Evolutionary conservation across 2,329 filamentous ascomycete genomes (phyloP), one percentile per base, ranked within the genome.

Genomic region (Neonectria hederae): DNA sequence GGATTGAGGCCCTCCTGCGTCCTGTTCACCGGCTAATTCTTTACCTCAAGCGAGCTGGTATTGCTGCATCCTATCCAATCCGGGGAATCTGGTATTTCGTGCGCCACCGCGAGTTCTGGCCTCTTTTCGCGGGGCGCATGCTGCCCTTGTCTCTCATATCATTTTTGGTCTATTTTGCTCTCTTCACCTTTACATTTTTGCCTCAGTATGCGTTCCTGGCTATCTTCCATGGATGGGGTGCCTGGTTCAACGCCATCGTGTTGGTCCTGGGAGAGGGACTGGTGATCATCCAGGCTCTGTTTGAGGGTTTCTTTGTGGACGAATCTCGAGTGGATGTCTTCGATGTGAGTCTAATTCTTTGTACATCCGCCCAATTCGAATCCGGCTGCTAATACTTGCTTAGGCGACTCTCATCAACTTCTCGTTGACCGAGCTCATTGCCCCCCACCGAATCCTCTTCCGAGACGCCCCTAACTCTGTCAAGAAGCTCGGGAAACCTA

Each of bases 171-270:
- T 92, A 97, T 66, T 82, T 90, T n/a, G 83, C 97, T 21, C 87
- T 98, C 21, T 98, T 98, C 78, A 84, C 93, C 13, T 97, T 96
- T 78, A 85, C 93, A 1, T 98, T 97, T 72, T 81, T 97, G 3
- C 95, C 95, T 0, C 93, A 98, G 76, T 93, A 93, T 60, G 92
- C 92, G 1, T 92, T 99, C 73, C 86, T 99, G 22, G 90, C 92
- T 17, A 87, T 98, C 70, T 98, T 97, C 77, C 94, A 98, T 73
- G 92, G 92, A 22, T 86, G 89, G 63, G 90, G 90, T 30, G 96
- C 96, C n/a, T 97, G 93, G 92, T 80, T 97, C 62, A 97, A 93
- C 72, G 94, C 92, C 3, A 89, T 92, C 0, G 90, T 98, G 67
- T 83, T 98, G 51, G 92, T 97, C 0, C 84, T 99, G n/a, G 92